Evolutionary conservation across 306 rosid genomes (phyloP).

Genomic region (Begonia masoniana): DNA sequence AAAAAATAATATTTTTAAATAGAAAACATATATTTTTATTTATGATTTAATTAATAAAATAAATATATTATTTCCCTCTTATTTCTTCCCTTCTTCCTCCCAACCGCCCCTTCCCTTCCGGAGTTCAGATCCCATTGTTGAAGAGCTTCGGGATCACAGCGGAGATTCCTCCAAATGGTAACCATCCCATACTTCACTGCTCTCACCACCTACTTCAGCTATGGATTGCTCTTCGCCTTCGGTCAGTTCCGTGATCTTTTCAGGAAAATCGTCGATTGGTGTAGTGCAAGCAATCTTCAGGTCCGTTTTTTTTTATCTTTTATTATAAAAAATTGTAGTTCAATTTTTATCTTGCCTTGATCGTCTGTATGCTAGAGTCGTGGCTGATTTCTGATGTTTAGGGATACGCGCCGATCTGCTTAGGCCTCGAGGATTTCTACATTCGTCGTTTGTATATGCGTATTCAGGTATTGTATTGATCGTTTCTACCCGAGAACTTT

Average conservation of each 20-base stretch:
- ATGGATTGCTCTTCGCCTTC: slow-evolving; percentile 72
- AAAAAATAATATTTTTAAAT: too few relatives aligned
- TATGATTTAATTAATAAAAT: too few relatives aligned
- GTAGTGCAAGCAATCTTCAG: slow-evolving; percentile 50
- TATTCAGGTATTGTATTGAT: slow-evolving; percentile 45
- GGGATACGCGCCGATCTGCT: slow-evolving; percentile 91
- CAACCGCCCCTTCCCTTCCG: background rate
- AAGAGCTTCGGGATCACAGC: slow-evolving; percentile 6
- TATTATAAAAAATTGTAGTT: too few relatives aligned
- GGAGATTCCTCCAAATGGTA: slow-evolving; percentile 52
- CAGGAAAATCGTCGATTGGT: slow-evolving; percentile 61
- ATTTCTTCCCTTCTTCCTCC: background rate
- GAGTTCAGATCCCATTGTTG: slow-evolving; percentile 9
- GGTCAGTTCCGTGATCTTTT: slow-evolving; percentile 83
- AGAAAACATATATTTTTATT: too few relatives aligned
- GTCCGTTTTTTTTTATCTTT: slow-evolving; percentile 9
- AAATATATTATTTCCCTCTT: too few relatives aligned
- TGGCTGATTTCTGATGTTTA: slow-evolving; percentile 3
- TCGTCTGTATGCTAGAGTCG: background rate
- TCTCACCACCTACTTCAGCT: slow-evolving; percentile 86
- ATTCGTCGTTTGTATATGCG: slow-evolving; percentile 74
- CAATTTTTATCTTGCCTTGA: background rate
- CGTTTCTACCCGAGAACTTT: background rate
- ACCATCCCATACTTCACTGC: slow-evolving; percentile 82
- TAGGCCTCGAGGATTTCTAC: slow-evolving; percentile 88